Evolutionary conservation across 805 yeast genomes (phyloP).

Genomic region (Wickerhamiella siamensis): DNA sequence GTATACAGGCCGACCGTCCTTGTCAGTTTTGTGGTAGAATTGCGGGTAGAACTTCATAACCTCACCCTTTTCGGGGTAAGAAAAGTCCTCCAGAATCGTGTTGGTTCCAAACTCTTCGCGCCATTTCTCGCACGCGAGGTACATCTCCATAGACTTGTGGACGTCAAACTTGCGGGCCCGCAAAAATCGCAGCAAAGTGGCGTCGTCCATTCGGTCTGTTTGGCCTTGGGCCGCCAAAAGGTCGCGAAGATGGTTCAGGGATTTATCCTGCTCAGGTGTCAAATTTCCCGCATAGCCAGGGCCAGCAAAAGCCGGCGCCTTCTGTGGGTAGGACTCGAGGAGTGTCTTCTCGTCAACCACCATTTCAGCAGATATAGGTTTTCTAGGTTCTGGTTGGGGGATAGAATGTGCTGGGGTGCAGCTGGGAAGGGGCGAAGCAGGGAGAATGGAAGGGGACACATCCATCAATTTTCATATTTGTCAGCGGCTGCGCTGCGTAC

Average conservation of each 20-base stretch:
- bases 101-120: conserved; percentile 75
- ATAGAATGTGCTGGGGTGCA: neutral
- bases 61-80: conserved; percentile 80
- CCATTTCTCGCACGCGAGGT: conserved; percentile 79
- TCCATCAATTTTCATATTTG: too few species aligned
- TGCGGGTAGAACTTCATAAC: conserved; percentile 90
- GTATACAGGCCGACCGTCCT: conserved; percentile 93
- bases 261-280: conserved; percentile 49
- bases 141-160: conserved; percentile 67
- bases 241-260: conserved; percentile 43
- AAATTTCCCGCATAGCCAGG: conserved; percentile 75
- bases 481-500: too few species aligned
- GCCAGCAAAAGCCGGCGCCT: conserved; percentile 42
- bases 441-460: too few species aligned
- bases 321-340: conserved; percentile 50
- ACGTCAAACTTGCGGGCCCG: conserved; percentile 93
- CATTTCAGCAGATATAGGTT: neutral
- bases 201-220: conserved; percentile 72
- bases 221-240: conserved; percentile 50
- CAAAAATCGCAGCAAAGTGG: conserved; percentile 66
- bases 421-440: neutral
- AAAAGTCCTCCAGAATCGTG: conserved; percentile 74
- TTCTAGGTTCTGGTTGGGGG: too few species aligned
- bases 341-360: conserved; percentile 2
- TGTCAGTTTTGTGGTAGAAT: conserved; percentile 93